Conservation (phyloP, 768 basidiomycete genomes). For the Termitomyces sp. region DNA sequence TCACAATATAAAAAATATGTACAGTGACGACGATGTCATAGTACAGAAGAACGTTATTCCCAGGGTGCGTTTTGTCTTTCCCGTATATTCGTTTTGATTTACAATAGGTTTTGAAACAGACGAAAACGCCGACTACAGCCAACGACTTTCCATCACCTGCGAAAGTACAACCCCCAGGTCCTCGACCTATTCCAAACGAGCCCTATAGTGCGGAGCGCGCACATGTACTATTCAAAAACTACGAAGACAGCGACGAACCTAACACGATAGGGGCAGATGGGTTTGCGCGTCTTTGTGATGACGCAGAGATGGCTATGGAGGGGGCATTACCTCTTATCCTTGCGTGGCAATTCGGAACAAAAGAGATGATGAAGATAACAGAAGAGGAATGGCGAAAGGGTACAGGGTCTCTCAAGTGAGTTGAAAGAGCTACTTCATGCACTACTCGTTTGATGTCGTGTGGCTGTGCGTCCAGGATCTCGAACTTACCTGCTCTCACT, state of each 20-base stretch:
- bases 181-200: conserved; percentile 19
- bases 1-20: conserved; percentile 42
- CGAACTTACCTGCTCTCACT: conserved; percentile 45
- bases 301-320: conserved; percentile 70
- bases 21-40: conserved; percentile 43
- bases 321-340: conserved; percentile 69
- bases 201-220: conserved; percentile 51
- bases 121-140: conserved; percentile 5
- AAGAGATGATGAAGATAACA: conserved; percentile 71
- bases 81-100: neutral
- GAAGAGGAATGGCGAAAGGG: conserved; percentile 70
- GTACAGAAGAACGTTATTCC: conserved; percentile 26
- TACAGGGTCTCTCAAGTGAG: conserved; percentile 35
- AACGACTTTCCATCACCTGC: conserved; percentile 15
- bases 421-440: neutral
- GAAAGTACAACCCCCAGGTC: conserved; percentile 14
- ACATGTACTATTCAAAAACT: conserved; percentile 53
- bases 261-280: conserved; percentile 68
- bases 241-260: conserved; percentile 54
- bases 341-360: conserved; percentile 69
- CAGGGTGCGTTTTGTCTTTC: conserved; percentile 16
- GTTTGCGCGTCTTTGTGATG: conserved; percentile 65
- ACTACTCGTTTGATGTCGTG: neutral
- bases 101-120: neutral
- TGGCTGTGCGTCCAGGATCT: conserved; percentile 24